A percentile compares a stretch with the other conserved stretches of the same genome.
Evolutionary conservation across 768 basidiomycete genomes (phyloP).

Genomic region (Termitomyces sp.): DNA sequence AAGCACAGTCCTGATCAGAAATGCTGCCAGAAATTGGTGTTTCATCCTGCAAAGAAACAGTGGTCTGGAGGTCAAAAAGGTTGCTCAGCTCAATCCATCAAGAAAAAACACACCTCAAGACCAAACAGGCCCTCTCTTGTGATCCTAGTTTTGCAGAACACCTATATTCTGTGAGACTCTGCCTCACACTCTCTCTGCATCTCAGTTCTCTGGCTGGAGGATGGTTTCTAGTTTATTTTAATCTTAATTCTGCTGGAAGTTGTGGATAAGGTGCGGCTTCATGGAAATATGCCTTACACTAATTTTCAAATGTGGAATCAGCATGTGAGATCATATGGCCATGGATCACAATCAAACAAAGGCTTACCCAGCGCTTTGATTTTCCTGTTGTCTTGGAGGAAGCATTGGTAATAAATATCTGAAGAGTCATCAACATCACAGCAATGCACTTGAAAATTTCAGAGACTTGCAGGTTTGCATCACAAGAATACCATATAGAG

Average conservation of each 20-base stretch:
- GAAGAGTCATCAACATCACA: background rate
- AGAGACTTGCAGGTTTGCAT: constrained; percentile 5
- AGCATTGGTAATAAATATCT: constrained; percentile 1
- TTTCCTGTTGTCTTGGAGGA: background rate
- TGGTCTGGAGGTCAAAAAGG: background rate
- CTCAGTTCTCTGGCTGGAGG: background rate
- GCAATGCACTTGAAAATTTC: background rate
- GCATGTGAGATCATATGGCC: too few relatives aligned
- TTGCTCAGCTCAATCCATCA: background rate
- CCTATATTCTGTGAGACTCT: constrained; percentile 1
- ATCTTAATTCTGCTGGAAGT: constrained; percentile 2
- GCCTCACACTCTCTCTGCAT: background rate
- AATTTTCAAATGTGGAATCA: background rate
- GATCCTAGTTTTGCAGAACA: constrained; percentile 5
- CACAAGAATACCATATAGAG: constrained; percentile 5
- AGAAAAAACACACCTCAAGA: background rate
- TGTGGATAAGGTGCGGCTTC: background rate
- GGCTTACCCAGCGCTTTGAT: background rate
- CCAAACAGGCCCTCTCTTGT: background rate
- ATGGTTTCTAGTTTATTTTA: background rate
- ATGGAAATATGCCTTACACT: background rate
- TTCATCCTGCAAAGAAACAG: background rate
- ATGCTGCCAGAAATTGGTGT: background rate
- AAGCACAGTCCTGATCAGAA: background rate
- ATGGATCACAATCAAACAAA: background rate